Evolutionary conservation across 2,329 filamentous ascomycete genomes (phyloP), one percentile per base, ranked within the genome.

Genomic region (Colletotrichum lentis): DNA sequence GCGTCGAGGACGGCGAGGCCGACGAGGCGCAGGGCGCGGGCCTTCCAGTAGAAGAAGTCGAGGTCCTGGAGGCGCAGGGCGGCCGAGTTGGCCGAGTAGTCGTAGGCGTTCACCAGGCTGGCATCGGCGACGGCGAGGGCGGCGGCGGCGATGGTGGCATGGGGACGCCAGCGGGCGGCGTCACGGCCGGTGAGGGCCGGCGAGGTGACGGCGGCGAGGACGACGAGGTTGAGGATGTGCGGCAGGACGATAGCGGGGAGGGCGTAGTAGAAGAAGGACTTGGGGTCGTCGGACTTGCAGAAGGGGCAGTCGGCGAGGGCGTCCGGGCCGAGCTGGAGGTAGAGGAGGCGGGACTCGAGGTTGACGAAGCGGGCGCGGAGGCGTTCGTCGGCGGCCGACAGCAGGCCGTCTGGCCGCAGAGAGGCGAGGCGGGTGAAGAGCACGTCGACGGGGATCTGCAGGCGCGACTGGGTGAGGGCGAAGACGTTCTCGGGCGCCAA

Each of bases 401-500:
- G 82, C 11, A 72, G 71, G 47, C 73, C 72, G 43, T 72, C 72
- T 0, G 85, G 81, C 0, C 90, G 86, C 1, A 90, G 75, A 2
- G 84, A 77, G 4, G 84, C 79, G 11, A 98, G 85, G 18, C 95
- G 91, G 67, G 86, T 88, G 79, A 97, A 96, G 69, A 98, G 85
- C 41, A 96, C 90, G 75, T 95, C 92, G 49, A 88, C 90, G n/a
- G 93, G 90, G 49, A 92, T 95, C 74, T 94, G 91, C 20, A 98
- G 88, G 41, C 94, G 92, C 58, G 93, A 96, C 64, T 89, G 84
- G 1, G 95, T 97, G 20, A 83, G 78, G 37, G 79, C 76, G 83
- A 98, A 97, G 77, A 98, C 82, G 80, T 97, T 97, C 76, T 93
- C 89, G 5, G 92, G 91, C 6, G 87, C 82, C 74, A 93, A 89